Percentiles rank a stretch among this genome's conserved stretches.
Conservation (phyloP, 306 rosid genomes). For the Hylodesmum podocarpum region DNA sequence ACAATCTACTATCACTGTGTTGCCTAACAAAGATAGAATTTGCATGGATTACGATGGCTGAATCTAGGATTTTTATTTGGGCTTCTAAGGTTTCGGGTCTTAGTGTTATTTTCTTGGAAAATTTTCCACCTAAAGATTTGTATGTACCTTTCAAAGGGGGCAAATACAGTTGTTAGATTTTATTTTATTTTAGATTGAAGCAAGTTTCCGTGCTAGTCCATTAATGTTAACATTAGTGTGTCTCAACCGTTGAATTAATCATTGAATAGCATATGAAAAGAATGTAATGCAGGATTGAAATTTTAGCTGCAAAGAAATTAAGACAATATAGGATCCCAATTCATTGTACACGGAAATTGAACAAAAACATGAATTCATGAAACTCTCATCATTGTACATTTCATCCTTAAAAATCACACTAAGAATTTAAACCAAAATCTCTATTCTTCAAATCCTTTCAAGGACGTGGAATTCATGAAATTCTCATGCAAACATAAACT, state of each 20-base stretch:
- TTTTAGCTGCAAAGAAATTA: neutral
- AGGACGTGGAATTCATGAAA: neutral
- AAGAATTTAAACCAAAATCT: neutral
- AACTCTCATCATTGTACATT: too few relatives aligned
- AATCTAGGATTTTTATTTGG: slow-evolving; percentile 11
- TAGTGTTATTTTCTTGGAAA: neutral
- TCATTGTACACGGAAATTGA: neutral
- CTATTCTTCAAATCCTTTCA: neutral
- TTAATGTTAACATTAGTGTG: neutral
- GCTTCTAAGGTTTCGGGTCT: neutral
- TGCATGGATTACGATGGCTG: slow-evolving; percentile 2
- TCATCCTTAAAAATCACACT: neutral
- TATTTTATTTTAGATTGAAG: slow-evolving; percentile 33
- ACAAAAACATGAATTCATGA: too few relatives aligned
- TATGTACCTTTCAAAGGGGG: slow-evolving; percentile 13
- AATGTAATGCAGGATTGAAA: neutral
- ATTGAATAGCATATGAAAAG: neutral
- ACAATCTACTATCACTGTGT: neutral
- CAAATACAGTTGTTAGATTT: slow-evolving; percentile 10
- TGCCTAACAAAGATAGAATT: slow-evolving; percentile 5
- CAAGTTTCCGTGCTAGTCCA: neutral
- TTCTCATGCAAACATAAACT: neutral
- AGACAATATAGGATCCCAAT: neutral
- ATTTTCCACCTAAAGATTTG: slow-evolving; percentile 6
- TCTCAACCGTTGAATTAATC: neutral